Conservation (phyloP, 1,284 basidiomycete species). For the Erythrobasidium hasegawianum region DNA sequence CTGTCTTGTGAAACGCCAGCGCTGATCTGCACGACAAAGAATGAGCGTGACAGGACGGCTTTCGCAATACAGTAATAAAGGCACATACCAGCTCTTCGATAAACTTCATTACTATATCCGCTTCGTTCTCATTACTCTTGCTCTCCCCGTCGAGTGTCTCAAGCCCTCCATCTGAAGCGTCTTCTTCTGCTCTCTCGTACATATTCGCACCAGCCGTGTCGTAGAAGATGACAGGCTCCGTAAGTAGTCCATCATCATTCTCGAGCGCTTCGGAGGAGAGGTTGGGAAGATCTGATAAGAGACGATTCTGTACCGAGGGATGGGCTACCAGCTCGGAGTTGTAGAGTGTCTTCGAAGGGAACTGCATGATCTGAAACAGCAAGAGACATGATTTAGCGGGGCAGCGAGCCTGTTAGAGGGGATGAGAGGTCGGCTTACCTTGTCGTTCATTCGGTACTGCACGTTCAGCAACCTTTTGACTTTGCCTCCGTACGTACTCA, state of each 20-base stretch:
- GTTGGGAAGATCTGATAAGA: conserved; percentile 67
- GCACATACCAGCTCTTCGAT: conserved; percentile 66
- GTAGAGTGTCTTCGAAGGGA: conserved; percentile 87
- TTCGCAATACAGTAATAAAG: too few relatives aligned
- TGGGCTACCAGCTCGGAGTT: conserved; percentile 67
- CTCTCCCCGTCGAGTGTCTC: conserved; percentile 68
- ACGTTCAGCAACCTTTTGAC: conserved; percentile 83
- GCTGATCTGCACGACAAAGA: conserved; percentile 58
- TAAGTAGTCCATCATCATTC: conserved; percentile 65
- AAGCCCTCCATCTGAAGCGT: conserved; percentile 50
- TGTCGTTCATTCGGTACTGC: conserved; percentile 49
- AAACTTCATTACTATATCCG: conserved; percentile 74
- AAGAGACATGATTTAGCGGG: too few relatives aligned
- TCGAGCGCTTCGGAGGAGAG: conserved; percentile 54
- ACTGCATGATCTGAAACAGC: conserved; percentile 72
- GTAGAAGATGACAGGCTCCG: conserved; percentile 80
- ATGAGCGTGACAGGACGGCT: too few relatives aligned
- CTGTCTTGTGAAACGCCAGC: conserved; percentile 67
- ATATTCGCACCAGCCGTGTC: conserved; percentile 87
- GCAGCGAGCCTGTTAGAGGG: too few relatives aligned
- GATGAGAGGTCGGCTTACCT: conserved; percentile 28
- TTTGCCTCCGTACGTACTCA: conserved; percentile 73
- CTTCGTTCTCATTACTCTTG: conserved; percentile 89
- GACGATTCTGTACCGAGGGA: conserved; percentile 64
- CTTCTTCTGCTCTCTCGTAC: conserved; percentile 62